Percentiles rank a stretch among this genome's conserved stretches.
phyloP scores from a whole-genome alignment of 352 stramenopile genomes.

The Pythium graminicola region DNA sequence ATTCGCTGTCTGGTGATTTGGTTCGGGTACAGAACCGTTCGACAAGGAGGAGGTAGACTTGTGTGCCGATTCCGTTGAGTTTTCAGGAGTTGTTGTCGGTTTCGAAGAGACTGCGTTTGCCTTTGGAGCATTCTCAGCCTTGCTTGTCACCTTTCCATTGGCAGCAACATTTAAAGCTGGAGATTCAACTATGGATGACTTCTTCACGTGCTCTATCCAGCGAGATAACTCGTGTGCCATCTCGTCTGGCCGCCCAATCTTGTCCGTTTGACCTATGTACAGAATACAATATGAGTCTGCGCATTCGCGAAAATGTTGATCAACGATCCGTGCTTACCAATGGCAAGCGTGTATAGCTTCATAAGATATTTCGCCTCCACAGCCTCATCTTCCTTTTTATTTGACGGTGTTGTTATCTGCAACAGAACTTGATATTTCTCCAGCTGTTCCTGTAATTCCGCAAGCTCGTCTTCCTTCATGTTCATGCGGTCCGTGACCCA shows the following conservation, averaged over 20 bases:
- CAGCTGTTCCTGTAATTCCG: slow-evolving; percentile 77
- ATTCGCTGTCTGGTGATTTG: background rate
- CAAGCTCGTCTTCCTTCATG: slow-evolving; percentile 81
- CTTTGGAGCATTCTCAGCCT: background rate
- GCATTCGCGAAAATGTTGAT: too few relatives aligned
- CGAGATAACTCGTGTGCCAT: slow-evolving; percentile 23
- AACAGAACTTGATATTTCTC: slow-evolving; percentile 78
- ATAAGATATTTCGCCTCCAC: slow-evolving; percentile 22
- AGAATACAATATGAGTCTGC: background rate
- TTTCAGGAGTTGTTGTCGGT: background rate
- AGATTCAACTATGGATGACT: background rate
- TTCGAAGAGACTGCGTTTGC: background rate
- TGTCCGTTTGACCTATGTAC: slow-evolving; percentile 1
- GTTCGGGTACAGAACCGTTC: too few relatives aligned
- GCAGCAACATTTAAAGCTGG: background rate
- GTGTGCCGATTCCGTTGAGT: background rate
- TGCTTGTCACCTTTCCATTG: slow-evolving; percentile 1
- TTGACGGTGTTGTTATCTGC: slow-evolving; percentile 37
- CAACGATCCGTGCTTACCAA: too few relatives aligned
- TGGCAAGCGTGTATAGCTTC: slow-evolving; percentile 34
- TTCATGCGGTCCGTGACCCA: slow-evolving; percentile 88
- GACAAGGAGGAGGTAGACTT: too few relatives aligned
- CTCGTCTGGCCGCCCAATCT: slow-evolving; percentile 13
- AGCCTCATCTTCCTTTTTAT: slow-evolving; percentile 5
- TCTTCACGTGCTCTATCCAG: slow-evolving; percentile 18